A percentile compares a stretch with the other conserved stretches of the same genome.
phyloP scores from a whole-genome alignment of 257 asterid species.

The Solanum lycopersicoides region DNA sequence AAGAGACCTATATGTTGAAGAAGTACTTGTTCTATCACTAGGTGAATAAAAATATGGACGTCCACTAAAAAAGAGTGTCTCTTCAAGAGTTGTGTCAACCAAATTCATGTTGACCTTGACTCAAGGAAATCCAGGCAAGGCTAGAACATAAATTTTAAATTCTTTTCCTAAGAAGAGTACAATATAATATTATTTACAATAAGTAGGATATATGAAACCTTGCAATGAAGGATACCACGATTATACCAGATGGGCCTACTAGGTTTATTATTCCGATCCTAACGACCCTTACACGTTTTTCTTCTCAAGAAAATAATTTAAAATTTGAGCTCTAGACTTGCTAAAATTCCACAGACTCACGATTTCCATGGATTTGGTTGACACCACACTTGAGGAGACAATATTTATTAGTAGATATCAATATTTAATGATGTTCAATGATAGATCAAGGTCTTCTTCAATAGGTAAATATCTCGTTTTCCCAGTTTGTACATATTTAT shows the following conservation, averaged over 20 bases:
- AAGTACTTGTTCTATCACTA: no score
- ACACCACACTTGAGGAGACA: neutral
- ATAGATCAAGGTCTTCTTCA: conserved; percentile 36
- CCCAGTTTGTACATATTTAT: conserved; percentile 9
- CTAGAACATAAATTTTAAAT: no score
- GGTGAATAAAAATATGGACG: no score
- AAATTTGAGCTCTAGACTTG: neutral
- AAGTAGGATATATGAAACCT: no score
- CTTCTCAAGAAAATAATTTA: neutral
- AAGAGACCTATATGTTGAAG: neutral
- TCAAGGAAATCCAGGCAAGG: no score
- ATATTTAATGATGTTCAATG: conserved; percentile 10
- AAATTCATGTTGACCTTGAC: no score
- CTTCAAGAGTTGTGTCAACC: no score
- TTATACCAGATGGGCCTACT: no score
- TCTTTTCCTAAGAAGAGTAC: no score
- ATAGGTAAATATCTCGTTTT: conserved; percentile 34
- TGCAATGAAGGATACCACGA: no score
- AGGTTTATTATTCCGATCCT: neutral
- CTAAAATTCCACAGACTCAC: neutral
- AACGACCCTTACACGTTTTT: conserved; percentile 1
- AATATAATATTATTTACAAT: no score
- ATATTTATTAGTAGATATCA: neutral
- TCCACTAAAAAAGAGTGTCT: no score
- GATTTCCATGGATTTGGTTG: neutral